Conservation (phyloP, 2,329 filamentous ascomycete genomes). For the Xylaria digitata region DNA sequence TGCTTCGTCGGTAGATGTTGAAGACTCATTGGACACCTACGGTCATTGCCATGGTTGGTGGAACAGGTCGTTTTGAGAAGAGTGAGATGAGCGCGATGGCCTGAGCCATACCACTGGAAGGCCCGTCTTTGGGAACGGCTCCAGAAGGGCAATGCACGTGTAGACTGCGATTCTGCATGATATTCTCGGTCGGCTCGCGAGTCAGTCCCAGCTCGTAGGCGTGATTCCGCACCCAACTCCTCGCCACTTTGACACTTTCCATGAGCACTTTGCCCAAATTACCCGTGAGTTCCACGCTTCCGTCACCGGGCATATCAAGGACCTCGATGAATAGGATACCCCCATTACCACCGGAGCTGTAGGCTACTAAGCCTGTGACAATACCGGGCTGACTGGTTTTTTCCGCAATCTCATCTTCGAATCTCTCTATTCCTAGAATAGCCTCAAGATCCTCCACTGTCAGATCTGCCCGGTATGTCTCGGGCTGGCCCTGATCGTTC, state of each 20-base stretch:
- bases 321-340: constrained; percentile 99
- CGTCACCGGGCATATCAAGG: constrained; percentile 93
- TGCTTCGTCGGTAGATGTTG: constrained; percentile 36
- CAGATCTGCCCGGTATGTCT: constrained; percentile 78
- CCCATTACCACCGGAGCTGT: constrained; percentile 90
- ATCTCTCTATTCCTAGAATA: constrained; percentile 92
- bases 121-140: constrained; percentile 93
- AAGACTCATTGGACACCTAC: constrained; percentile 56
- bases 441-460: constrained; percentile 84
- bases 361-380: constrained; percentile 95
- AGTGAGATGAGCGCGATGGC: constrained; percentile 92
- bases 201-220: constrained; percentile 90
- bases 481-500: constrained; percentile 76
- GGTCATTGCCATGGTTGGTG: constrained; percentile 96
- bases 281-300: constrained; percentile 92
- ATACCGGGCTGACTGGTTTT: constrained; percentile 86
- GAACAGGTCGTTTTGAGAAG: constrained; percentile 86
- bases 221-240: constrained; percentile 97
- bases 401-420: constrained; percentile 95
- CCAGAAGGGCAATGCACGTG: constrained; percentile 97
- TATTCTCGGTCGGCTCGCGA: constrained; percentile 82
- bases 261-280: constrained; percentile 97
- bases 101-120: constrained; percentile 89
- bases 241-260: constrained; percentile 94
- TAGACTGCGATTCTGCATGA: constrained; percentile 94